Conservation (phyloP, 495 filamentous ascomycete genomes). For the Halenospora varia region DNA sequence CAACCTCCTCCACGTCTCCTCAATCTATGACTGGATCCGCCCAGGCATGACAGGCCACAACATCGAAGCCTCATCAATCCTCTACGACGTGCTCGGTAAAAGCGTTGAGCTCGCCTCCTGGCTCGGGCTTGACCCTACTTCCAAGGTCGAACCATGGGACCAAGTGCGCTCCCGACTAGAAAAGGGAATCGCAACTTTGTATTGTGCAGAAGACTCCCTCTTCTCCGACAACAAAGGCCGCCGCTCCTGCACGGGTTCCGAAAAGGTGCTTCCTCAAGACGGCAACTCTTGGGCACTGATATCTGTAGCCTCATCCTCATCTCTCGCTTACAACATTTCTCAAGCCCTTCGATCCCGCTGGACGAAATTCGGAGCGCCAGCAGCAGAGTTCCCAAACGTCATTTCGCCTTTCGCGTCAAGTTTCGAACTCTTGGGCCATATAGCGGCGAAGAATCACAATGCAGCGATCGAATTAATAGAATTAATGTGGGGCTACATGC, state of each 20-base stretch:
- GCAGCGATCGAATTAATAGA: conserved; percentile 54
- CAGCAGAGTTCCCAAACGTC: conserved; percentile 53
- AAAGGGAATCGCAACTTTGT: conserved; percentile 26
- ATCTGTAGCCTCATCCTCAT: conserved; percentile 26
- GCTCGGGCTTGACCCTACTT: conserved; percentile 11
- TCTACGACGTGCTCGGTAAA: conserved; percentile 29
- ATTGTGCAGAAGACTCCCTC: conserved; percentile 27
- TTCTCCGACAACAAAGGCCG: conserved; percentile 31
- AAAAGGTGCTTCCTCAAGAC: conserved; percentile 40
- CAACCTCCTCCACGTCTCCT: conserved; percentile 49
- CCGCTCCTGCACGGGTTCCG: conserved; percentile 18
- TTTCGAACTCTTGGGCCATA: conserved; percentile 58
- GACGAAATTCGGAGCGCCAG: conserved; percentile 54
- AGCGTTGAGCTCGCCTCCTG: conserved; percentile 32
- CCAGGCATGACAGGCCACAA: conserved; percentile 47
- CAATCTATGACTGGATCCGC: conserved; percentile 50
- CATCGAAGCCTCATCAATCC: conserved; percentile 39
- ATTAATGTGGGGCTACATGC: conserved; percentile 58
- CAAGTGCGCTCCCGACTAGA: conserved; percentile 13
- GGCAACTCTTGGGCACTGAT: conserved; percentile 44
- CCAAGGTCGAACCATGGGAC: conserved; percentile 14
- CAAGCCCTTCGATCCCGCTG: conserved; percentile 46
- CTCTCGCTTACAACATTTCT: conserved; percentile 25
- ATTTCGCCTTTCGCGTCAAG: conserved; percentile 59
- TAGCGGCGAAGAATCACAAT: conserved; percentile 37